A percentile compares a stretch with the other conserved stretches of the same genome.
Conservation (phyloP, 2,329 filamentous ascomycete genomes). For the Mycosphaerella arachidis region DNA sequence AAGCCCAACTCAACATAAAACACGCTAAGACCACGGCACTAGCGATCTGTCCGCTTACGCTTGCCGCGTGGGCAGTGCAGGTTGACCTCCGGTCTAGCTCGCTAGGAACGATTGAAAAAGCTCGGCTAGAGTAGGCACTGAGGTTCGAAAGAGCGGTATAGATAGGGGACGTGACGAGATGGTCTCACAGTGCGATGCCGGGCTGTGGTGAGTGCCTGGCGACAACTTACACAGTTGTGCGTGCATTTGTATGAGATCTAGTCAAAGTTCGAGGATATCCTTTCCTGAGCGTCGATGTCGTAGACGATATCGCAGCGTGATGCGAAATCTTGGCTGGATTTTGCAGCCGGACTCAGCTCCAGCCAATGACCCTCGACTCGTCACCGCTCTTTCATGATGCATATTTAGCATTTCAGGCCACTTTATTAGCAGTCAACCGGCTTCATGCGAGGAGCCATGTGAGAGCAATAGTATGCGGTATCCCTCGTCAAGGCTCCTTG, state of each 20-base stretch:
- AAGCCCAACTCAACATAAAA: no score
- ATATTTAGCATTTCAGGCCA: neutral
- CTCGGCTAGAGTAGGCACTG: no score
- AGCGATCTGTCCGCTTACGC: no score
- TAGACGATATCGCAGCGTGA: neutral
- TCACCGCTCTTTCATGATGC: neutral
- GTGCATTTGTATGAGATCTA: neutral
- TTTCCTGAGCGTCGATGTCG: neutral
- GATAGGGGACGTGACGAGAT: no score
- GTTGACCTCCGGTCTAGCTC: no score
- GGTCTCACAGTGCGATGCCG: no score
- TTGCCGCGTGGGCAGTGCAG: no score
- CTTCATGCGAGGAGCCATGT: neutral
- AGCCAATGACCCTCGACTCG: neutral
- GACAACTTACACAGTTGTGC: no score
- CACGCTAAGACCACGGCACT: no score
- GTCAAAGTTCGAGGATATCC: neutral
- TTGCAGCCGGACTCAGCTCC: neutral
- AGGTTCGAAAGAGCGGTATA: no score
- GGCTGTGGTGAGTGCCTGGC: no score
- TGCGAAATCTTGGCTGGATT: neutral
- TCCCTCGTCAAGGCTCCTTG: neutral
- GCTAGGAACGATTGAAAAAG: no score
- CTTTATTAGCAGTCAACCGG: neutral
- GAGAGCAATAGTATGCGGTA: neutral